Percentiles rank a stretch among this genome's conserved stretches.
phyloP scores from a whole-genome alignment of 2,329 filamentous ascomycete species.

The Xylaria polymorpha region DNA sequence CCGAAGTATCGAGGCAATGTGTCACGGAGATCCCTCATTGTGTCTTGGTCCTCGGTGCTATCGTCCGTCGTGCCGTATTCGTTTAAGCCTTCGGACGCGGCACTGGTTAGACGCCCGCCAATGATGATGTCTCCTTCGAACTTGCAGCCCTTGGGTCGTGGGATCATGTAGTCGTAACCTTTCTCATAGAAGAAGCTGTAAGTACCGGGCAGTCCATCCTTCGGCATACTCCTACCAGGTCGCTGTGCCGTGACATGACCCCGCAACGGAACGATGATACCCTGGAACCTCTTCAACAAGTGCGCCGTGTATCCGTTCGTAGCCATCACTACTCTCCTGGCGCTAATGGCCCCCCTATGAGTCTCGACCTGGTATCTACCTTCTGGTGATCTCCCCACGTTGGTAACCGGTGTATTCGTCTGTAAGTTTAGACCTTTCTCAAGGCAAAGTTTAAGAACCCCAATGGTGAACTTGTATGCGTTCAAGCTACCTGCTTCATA shows the following conservation, averaged over 20 bases:
- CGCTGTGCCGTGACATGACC: slow-evolving; percentile 62
- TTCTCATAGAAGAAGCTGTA: slow-evolving; percentile 71
- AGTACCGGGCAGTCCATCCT: slow-evolving; percentile 58
- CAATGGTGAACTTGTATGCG: slow-evolving; percentile 55
- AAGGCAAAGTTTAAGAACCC: slow-evolving; percentile 59
- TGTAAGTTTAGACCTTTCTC: slow-evolving; percentile 62
- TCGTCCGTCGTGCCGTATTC: slow-evolving; percentile 70
- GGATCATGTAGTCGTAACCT: slow-evolving; percentile 76
- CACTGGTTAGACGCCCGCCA: slow-evolving; percentile 65
- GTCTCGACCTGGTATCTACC: slow-evolving; percentile 57
- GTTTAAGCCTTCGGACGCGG: slow-evolving; percentile 55
- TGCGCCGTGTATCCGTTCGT: slow-evolving; percentile 65
- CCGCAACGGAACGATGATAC: slow-evolving; percentile 61
- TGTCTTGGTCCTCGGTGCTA: slow-evolving; percentile 59
- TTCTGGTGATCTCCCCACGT: slow-evolving; percentile 35
- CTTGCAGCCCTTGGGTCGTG: slow-evolving; percentile 59
- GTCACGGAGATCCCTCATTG: slow-evolving; percentile 60
- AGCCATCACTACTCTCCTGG: slow-evolving; percentile 60
- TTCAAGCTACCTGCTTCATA: slow-evolving; percentile 59
- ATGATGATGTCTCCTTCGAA: slow-evolving; percentile 67
- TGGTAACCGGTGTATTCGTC: slow-evolving; percentile 60
- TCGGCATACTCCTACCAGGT: slow-evolving; percentile 52
- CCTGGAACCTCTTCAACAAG: slow-evolving; percentile 57
- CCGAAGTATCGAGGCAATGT: slow-evolving; percentile 65
- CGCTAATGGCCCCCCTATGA: slow-evolving; percentile 55